Base-by-base conservation (phyloP, 2,329 filamentous ascomycete species). In the Pseudogymnoascus sp. region DNA sequence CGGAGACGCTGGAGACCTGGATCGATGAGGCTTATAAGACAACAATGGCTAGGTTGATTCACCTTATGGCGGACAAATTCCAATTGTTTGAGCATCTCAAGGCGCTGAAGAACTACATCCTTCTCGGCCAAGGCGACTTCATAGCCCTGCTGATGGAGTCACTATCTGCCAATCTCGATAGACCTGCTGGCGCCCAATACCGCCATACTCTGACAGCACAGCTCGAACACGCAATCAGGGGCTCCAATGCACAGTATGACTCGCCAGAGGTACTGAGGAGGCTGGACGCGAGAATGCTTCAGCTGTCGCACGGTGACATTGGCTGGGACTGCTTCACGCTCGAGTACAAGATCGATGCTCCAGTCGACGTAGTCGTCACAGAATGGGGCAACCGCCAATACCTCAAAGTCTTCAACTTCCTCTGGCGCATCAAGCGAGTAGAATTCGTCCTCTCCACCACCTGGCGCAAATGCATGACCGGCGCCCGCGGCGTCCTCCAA, bases 281-380 rank as follows among this genome's bases (percentile, higher is more conserved):
- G 10, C 83, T 99, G 3, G 95, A 99, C 75, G 93, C 95, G n/a
- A 90, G 96, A 66, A 97, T 99, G 93, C 83, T 99, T 42, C 93
- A 97, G 77, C 83, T 97, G 5, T 96, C 90, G 7, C 93, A 97
- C 70, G 95, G 95, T 61, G 95, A 99, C 71, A 97, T 97, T 62
- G 95, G 95, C 60, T 99, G 95, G 95, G 95, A 99, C 73, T 96
- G 96, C 73, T 99, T 99, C 77, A 99, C 95, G 0, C 85, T 99
- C 7, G 96, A 99, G 74, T 99, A 99, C 78, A 97, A 97, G 75
- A 95, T 99, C 69, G 93, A 96, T 73, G 90, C 93, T 1, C 95
- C 95, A 0, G 90, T 97, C 23, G 95, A 99, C 73, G 95, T 99
- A 29, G 93, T 99, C 59, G 92, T 99, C 40, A 97, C 93, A 0